Evolutionary conservation across 2,329 filamentous ascomycete species (phyloP), one percentile per base, ranked within the genome.

Genomic region (Dactylellina haptotyla): DNA sequence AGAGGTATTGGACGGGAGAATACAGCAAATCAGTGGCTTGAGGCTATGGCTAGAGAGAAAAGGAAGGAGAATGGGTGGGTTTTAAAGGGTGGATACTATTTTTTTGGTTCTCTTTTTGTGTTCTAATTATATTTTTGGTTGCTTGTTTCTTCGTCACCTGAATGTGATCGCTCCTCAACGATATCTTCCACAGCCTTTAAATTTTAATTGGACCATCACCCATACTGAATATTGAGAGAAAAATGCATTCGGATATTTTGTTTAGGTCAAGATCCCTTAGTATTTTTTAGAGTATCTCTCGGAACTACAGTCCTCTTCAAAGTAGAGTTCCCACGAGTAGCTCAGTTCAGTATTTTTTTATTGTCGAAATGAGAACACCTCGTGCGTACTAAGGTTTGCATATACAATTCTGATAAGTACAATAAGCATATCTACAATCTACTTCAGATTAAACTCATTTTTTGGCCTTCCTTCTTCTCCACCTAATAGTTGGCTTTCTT

Each of bases 401-500:
- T n/a, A n/a, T n/a, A n/a, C n/a, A n/a, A n/a, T n/a, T n/a, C n/a
- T n/a, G n/a, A n/a, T n/a, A n/a, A n/a, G n/a, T n/a, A n/a, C n/a
- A n/a, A n/a, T n/a, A n/a, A n/a, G n/a, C n/a, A n/a, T n/a, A n/a
- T n/a, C 18, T 2, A 48, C 23, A 48, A 10, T n/a, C 10, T 14
- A 14, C 18, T 51, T 5, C 28, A 12, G 18, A 45, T 4, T 20
- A 4, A 45, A 20, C 5, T 39, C 20, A 53, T 43, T 51, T 64
- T 25, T 64, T 63, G 32, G 25, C 51, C 45, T 61, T 65, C 37
- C 30, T 63, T 50, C 51, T 54, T 32, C 67, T 58, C 67, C 67
- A 72, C 32, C 53, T 53, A 20, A 45, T 65, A 8, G 48, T 34
- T 14, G 54, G 18, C 45, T 72, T 72, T 20, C 59, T 72, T 16